Evolutionary conservation across 2,329 filamentous ascomycete species (phyloP).

Genomic region (Colletotrichum higginsianum): DNA sequence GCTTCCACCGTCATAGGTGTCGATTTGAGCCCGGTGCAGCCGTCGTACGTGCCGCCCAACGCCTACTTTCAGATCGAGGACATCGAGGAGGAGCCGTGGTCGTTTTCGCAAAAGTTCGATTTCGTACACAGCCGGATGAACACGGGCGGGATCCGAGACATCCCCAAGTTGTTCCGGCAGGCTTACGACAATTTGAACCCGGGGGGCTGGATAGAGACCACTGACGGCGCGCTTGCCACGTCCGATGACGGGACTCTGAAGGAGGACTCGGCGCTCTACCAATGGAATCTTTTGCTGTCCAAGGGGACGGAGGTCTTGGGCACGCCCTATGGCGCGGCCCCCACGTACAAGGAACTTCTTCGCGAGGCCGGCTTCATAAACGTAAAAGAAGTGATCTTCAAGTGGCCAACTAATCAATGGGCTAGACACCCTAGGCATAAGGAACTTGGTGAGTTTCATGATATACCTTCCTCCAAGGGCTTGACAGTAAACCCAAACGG

Average conservation of each 20-base stretch:
- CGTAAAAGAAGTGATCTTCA: conserved; percentile 60
- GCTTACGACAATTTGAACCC: conserved; percentile 52
- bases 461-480: too few species aligned
- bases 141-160: conserved; percentile 43
- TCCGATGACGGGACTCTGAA: conserved; percentile 60
- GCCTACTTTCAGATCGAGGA: conserved; percentile 73
- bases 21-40: conserved; percentile 72
- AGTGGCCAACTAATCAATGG: conserved; percentile 64
- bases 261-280: conserved; percentile 25
- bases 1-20: conserved; percentile 65
- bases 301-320: conserved; percentile 44
- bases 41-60: conserved; percentile 70
- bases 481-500: background rate
- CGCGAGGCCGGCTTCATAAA: conserved; percentile 65
- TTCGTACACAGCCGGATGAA: conserved; percentile 46
- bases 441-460: conserved; percentile 54
- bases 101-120: conserved; percentile 51
- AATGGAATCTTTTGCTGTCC: conserved; percentile 20
- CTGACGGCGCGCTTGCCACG: conserved; percentile 58
- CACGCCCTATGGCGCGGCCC: conserved; percentile 49
- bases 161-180: conserved; percentile 46
- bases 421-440: conserved; percentile 63
- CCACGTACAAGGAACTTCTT: conserved; percentile 56
- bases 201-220: conserved; percentile 60
- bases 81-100: conserved; percentile 56